These are phyloP conservation scores for Pascua guehoae DNA, from an alignment of 1,284 basidiomycete species.

Conservation along the genomic window DNA sequence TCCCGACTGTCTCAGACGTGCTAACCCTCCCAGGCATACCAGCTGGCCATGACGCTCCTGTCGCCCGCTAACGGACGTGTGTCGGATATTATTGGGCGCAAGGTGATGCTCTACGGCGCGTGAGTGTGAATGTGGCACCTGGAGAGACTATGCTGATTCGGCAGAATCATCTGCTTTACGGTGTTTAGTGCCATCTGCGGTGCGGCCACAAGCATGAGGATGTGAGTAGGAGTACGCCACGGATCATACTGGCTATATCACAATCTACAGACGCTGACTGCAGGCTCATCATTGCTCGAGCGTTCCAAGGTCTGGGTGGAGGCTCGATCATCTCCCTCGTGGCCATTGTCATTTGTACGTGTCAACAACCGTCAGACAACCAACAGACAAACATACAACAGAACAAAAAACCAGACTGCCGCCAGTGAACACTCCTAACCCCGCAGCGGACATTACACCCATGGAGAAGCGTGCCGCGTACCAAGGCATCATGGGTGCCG, in stretches of 20 bases:
- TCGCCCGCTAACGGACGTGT: slow-evolving; percentile 42
- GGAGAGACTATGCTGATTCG: no score
- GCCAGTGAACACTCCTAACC: no score
- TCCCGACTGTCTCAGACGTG: no score
- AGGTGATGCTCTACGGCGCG: slow-evolving; percentile 40
- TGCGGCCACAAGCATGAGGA: slow-evolving; percentile 37
- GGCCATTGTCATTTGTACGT: slow-evolving; percentile 15
- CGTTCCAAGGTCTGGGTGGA: slow-evolving; percentile 43
- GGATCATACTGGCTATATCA: neutral
- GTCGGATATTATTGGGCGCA: slow-evolving; percentile 42
- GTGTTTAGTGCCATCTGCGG: slow-evolving; percentile 42
- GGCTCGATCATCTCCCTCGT: slow-evolving; percentile 34
- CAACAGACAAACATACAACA: no score
- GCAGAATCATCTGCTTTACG: slow-evolving; percentile 33
- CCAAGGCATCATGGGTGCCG: slow-evolving; percentile 47
- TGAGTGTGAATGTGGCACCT: no score
- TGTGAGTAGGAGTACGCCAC: slow-evolving; percentile 1
- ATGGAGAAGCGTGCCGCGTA: slow-evolving; percentile 46
- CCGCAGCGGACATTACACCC: slow-evolving; percentile 36
- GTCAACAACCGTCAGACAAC: no score
- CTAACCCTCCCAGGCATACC: slow-evolving; percentile 27
- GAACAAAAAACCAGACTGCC: no score
- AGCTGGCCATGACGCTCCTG: slow-evolving; percentile 34
- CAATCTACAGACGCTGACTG: neutral
- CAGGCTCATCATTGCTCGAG: slow-evolving; percentile 36